phyloP scores from a whole-genome alignment of 257 asterid genomes.

The Ajuga chamaepitys region DNA sequence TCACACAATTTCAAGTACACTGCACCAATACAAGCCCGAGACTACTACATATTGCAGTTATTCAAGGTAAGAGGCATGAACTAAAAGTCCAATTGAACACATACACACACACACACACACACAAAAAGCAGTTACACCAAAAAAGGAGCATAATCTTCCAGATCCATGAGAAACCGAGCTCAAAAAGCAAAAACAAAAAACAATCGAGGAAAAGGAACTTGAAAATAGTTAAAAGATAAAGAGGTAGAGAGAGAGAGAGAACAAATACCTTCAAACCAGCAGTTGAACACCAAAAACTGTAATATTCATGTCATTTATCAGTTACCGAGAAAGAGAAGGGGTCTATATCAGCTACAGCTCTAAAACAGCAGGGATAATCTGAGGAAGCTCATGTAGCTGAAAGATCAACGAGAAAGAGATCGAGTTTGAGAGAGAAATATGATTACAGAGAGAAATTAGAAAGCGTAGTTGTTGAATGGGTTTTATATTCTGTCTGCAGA shows the following conservation, averaged over 20 bases:
- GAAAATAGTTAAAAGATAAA: neutral
- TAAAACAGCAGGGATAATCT: conserved; percentile 14
- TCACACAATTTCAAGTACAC: neutral
- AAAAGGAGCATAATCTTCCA: neutral
- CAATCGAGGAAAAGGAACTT: neutral
- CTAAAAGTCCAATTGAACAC: neutral
- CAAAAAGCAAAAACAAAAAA: neutral
- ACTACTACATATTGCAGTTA: neutral
- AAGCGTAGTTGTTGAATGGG: neutral
- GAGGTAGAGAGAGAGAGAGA: neutral
- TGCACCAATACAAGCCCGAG: neutral
- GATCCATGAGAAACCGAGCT: conserved; percentile 20
- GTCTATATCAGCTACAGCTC: neutral
- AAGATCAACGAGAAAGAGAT: neutral
- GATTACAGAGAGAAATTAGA: neutral
- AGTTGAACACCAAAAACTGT: neutral
- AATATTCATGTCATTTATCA: conserved; percentile 14
- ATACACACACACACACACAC: neutral
- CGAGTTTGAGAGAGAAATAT: conserved; percentile 18
- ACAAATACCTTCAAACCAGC: conserved; percentile 16
- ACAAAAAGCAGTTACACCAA: neutral
- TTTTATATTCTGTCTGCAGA: conserved; percentile 1
- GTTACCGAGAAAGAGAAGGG: neutral
- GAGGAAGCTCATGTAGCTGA: neutral
- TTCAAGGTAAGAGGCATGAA: neutral